Evolutionary conservation across 2,329 filamentous ascomycete species (phyloP).

Genomic region (Aspergillus texensis): DNA sequence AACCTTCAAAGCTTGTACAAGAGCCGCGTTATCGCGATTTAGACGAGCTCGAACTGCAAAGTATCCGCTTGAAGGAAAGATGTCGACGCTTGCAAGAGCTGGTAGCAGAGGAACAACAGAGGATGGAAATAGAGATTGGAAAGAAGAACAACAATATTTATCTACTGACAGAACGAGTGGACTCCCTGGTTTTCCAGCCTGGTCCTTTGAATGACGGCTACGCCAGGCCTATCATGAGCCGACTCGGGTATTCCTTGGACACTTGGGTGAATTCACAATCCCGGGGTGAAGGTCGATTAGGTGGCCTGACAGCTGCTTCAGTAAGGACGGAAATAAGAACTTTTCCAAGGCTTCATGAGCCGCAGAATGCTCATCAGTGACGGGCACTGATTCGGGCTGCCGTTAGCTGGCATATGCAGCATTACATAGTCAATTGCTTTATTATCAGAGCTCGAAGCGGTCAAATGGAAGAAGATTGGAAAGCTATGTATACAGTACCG

Average conservation of each 20-base stretch:
- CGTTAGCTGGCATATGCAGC: not conserved
- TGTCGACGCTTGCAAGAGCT: not conserved
- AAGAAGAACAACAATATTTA: slow-evolving; percentile 14
- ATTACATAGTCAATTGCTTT: slow-evolving; percentile 10
- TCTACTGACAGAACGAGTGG: slow-evolving; percentile 6
- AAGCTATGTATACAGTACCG: not conserved
- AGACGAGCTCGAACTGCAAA: not conserved
- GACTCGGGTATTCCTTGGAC: slow-evolving; percentile 15
- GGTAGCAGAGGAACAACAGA: not conserved
- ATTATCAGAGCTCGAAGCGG: not conserved
- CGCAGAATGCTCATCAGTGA: not conserved
- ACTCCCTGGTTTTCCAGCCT: not conserved
- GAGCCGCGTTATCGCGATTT: not conserved
- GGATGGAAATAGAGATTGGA: not conserved
- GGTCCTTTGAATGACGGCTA: slow-evolving; percentile 20
- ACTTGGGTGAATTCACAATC: slow-evolving; percentile 21
- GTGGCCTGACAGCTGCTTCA: not conserved
- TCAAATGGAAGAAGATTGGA: not conserved
- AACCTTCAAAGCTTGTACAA: not conserved
- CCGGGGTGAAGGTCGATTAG: not conserved
- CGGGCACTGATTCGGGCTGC: not conserved
- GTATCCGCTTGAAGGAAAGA: not conserved
- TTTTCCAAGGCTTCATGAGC: not conserved
- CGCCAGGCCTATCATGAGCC: slow-evolving; percentile 8
- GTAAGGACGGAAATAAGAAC: slow-evolving; percentile 3